Base-by-base conservation (phyloP, 371 early-diverging fungal species). In the Nosema muscidifuracis region DNA sequence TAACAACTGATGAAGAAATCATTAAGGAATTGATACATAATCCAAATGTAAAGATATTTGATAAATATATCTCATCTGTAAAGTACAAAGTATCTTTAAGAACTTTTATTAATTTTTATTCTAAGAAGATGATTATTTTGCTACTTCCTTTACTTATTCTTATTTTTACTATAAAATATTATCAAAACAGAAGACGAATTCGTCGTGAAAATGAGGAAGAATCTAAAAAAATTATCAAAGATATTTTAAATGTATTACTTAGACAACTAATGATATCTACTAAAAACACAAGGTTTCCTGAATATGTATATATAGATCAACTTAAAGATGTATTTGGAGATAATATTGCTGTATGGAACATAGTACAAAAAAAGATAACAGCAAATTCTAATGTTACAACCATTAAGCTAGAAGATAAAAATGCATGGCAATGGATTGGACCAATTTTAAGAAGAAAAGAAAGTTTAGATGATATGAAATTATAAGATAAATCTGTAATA, bases 351-450 rank as follows among this genome's bases (percentile, higher is more conserved):
- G 40, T 78, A 4, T 78, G 78, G 78, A 13, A 20, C 3, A 62
- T 62, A 24, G 73, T 72, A 4, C 40, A 60, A 22, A 36, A 53
- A 7, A 74, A 71, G 15, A 40, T 78, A 30, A n/a, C 28, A 30
- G 56, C 1, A 7, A 78, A 75, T 65, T 64, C 71, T 12, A 78
- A 78, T 65, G 65, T 78, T 60, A 36, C 34, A 53, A 36, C 33
- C 0, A 20, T 20, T 16, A 20, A 26, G 28, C 44, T 64, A 18
- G 72, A 75, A 26, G 40, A 67, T 36, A 65, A 42, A 34, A 31
- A 47, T 9, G 62, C 28, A 9, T 78, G 73, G 71, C 42, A 62
- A 58, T 78, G 78, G 78, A 63, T 73, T 40, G 78, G 78, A 13
- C 74, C 74, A 24, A 34, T 67, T 50, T 60, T 16, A 30, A 62